These are phyloP conservation scores for Phylloporus rhodoxanthus DNA, from an alignment of 768 basidiomycete genomes.

Conservation along the genomic window DNA sequence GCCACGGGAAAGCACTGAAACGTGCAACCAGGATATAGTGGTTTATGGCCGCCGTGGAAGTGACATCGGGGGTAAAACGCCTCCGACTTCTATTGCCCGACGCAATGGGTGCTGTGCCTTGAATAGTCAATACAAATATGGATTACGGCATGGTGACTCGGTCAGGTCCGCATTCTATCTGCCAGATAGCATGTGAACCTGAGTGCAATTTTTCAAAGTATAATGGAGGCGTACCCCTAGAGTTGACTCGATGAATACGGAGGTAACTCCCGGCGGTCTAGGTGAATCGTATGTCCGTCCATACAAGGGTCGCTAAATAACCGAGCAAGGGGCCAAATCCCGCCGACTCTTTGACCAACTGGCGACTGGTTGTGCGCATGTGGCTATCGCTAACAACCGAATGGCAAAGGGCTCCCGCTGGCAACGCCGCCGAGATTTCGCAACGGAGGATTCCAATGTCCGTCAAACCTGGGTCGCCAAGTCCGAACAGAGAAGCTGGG, in stretches of 20 bases:
- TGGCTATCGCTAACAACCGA: not conserved
- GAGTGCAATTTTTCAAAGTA: not conserved
- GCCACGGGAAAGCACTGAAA: not conserved
- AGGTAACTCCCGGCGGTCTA: not conserved
- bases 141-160: not conserved
- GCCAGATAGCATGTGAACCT: not conserved
- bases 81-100: conserved; percentile 24
- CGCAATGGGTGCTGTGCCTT: conserved; percentile 4
- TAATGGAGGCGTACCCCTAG: not conserved
- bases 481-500: not conserved
- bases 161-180: not conserved
- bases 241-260: not conserved
- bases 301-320: not conserved
- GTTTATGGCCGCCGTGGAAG: conserved; percentile 2
- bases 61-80: conserved; percentile 17
- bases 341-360: not conserved
- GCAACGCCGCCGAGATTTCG: not conserved
- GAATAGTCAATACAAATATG: not conserved
- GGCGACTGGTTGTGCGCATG: not conserved
- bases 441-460: not conserved
- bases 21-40: not conserved
- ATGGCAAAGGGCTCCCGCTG: not conserved
- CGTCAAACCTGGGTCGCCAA: not conserved
- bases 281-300: not conserved
- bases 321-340: not conserved